Base-by-base conservation (phyloP, 2,329 filamentous ascomycete genomes). In the Diaporthe sp. region DNA sequence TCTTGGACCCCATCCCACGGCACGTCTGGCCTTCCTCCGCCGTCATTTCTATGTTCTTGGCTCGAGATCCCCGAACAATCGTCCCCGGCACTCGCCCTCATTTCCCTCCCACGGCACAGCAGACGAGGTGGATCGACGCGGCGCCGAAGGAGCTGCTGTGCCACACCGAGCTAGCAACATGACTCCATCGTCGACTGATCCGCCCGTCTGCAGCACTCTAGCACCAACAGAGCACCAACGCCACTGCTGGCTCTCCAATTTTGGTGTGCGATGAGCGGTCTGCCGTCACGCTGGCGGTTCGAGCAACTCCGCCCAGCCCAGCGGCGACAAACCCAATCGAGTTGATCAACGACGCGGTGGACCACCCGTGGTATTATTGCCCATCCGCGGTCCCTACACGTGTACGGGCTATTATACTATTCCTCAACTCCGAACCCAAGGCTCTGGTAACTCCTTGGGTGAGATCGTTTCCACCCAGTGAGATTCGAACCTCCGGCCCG, bases 111-210 rank as follows among this genome's bases (percentile, higher is more conserved):
- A 38, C 45, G 64, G 64, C 61, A 52, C 64, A 38, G 64, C 64
- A 38, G 22, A n/a, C 22, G 22, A n/a, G 30, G 64, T 67, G 64
- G 64, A 67, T 67, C 64, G 33, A 52, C 45, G 33, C n/a, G 30
- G 52, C 64, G 19, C 30, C 64, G 64, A 67, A 52, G 64, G 64
- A 67, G 64, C 61, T 67, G 64, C 64, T 67, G 64, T 67, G 64
- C 64, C 64, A 45, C 64, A 67, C 4, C 30, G 25, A 38, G 64
- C 64, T 52, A 52, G 22, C 45, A 38, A 12, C 45, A 38, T 40
- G 64, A 67, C 64, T 67, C 64, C 64, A 52, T 67, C 64, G 64
- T 52, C 64, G 64, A 67, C 64, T 28, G 64, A 67, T 67, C 64
- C 64, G 45, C 64, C 64, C 5, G 28, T 52, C 8, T 54, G 64